Evolutionary conservation across 805 yeast species (phyloP).

Genomic region (Priceomyces castillae): DNA sequence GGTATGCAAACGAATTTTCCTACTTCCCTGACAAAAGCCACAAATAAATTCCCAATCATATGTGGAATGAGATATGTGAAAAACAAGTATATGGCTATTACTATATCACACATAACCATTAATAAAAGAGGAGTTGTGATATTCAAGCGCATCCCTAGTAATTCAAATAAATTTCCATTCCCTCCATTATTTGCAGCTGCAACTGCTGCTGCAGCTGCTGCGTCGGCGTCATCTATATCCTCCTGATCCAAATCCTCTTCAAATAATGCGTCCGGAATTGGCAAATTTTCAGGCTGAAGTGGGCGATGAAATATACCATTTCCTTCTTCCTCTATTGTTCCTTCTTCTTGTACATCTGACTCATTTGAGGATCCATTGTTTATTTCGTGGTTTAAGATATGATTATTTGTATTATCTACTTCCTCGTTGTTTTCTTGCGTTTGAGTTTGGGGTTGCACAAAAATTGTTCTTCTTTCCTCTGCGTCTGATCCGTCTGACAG

Average conservation of each 20-base stretch:
- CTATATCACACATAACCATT: constrained; percentile 28
- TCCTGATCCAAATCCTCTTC: constrained; percentile 3
- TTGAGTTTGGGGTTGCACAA: constrained; percentile 3
- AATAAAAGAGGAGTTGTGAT: constrained; percentile 35
- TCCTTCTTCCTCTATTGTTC: not conserved
- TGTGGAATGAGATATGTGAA: constrained; percentile 49
- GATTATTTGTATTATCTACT: too few species aligned
- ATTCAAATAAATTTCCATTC: constrained; percentile 29
- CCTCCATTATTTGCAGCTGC: constrained; percentile 15
- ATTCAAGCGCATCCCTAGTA: constrained; percentile 35
- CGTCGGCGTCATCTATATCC: constrained; percentile 10
- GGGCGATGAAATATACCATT: not conserved
- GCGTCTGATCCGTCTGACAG: constrained; percentile 2
- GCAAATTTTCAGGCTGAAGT: not conserved
- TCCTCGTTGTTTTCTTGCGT: not conserved
- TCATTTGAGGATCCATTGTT: not conserved
- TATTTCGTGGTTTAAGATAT: not conserved
- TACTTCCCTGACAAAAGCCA: constrained; percentile 13
- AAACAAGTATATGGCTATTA: constrained; percentile 37
- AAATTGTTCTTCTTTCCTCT: constrained; percentile 6
- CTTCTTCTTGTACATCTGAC: not conserved
- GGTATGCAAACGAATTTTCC: constrained; percentile 2
- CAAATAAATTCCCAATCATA: constrained; percentile 35
- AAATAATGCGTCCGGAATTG: constrained; percentile 1
- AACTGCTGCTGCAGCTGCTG: constrained; percentile 9